Base-by-base conservation (phyloP, 2,329 filamentous ascomycete genomes). In the Zasmidium citrigriseum region DNA sequence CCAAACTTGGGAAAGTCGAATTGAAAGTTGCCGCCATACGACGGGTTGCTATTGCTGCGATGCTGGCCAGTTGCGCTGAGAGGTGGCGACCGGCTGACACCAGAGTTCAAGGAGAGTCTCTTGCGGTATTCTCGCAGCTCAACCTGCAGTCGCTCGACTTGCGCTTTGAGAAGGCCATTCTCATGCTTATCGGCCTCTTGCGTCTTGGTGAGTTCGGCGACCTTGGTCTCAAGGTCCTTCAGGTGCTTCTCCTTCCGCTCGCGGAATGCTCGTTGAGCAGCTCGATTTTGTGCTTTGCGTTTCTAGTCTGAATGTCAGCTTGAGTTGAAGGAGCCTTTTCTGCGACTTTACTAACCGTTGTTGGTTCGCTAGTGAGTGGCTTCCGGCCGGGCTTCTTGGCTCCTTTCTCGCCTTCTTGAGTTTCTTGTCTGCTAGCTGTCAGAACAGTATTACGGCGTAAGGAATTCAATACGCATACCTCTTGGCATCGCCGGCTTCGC, bases 1-100 rank as follows among this genome's bases (percentile, higher is more conserved):
- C 95, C 95, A 69, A 99, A 98, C 72, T 90, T 93, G 64, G 95
- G 93, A 64, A 98, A 98, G 66, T 98, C 93, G 67, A 99, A 98
- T 66, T 93, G 88, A 72, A 98, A 98, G 72, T 70, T 66, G 50
- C 89, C 65, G 86, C 88, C 73, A 79, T 84, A 61, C 9, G 57
- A 61, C 27, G 57, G 46, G 23, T 56, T 67, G 60, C 64, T 69
- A 54, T 64, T 68, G 54, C 67, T 75, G 48, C 74, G 56, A 24
- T 57, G 52, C 23, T 58, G 60, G n/a, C 52, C 54, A 23, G 61
- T 60, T 53, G 74, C 73, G 58, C 72, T 65, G 4, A 74, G 72
- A 41, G 82, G 75, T 12, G 81, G 79, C n/a, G 82, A 81, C 18
- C 77, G 75, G 57, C 70, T 74, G 46, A 81, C 79, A 61, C 72